These are phyloP conservation scores for Exophiala bonariae DNA, from an alignment of 2,329 filamentous ascomycete genomes.

Conservation along the genomic window DNA sequence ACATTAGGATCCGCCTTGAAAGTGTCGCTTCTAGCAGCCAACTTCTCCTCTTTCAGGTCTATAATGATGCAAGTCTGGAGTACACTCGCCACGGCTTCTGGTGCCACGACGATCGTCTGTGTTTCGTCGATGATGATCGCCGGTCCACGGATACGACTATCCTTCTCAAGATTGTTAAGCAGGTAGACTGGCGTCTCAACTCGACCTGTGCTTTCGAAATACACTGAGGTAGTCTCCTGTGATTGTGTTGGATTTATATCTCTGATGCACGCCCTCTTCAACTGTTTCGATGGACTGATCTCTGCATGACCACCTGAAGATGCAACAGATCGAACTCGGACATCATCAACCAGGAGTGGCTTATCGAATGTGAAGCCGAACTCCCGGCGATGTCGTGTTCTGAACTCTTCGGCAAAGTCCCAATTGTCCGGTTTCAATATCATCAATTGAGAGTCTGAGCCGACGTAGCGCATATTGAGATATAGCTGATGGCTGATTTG, in stretches of 20 bases:
- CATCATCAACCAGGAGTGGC: slow-evolving; percentile 85
- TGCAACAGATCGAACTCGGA: slow-evolving; percentile 75
- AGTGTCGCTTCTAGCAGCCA: slow-evolving; percentile 48
- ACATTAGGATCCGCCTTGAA: slow-evolving; percentile 33
- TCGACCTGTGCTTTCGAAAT: slow-evolving; percentile 35
- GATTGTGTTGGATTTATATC: neutral
- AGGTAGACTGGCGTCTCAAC: slow-evolving; percentile 39
- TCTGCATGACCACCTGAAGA: slow-evolving; percentile 55
- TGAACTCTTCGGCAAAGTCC: slow-evolving; percentile 80
- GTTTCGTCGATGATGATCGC: slow-evolving; percentile 41
- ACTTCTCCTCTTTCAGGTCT: slow-evolving; percentile 62
- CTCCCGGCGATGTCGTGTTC: slow-evolving; percentile 83
- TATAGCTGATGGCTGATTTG: slow-evolving; percentile 46
- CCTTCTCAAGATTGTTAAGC: slow-evolving; percentile 35
- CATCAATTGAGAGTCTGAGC: slow-evolving; percentile 52
- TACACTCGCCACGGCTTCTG: slow-evolving; percentile 38
- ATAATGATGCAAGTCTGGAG: slow-evolving; percentile 41
- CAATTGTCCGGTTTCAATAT: slow-evolving; percentile 65
- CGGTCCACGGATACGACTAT: slow-evolving; percentile 33
- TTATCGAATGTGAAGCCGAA: slow-evolving; percentile 88
- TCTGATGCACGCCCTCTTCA: slow-evolving; percentile 7
- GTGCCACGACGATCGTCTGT: slow-evolving; percentile 47
- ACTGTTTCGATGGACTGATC: slow-evolving; percentile 66
- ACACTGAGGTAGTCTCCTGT: slow-evolving; percentile 27
- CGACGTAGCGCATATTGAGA: slow-evolving; percentile 52